A percentile compares a stretch with the other conserved stretches of the same genome.
Evolutionary conservation across 2,329 filamentous ascomycete species (phyloP).

Genomic region (Fusarium vanettenii): DNA sequence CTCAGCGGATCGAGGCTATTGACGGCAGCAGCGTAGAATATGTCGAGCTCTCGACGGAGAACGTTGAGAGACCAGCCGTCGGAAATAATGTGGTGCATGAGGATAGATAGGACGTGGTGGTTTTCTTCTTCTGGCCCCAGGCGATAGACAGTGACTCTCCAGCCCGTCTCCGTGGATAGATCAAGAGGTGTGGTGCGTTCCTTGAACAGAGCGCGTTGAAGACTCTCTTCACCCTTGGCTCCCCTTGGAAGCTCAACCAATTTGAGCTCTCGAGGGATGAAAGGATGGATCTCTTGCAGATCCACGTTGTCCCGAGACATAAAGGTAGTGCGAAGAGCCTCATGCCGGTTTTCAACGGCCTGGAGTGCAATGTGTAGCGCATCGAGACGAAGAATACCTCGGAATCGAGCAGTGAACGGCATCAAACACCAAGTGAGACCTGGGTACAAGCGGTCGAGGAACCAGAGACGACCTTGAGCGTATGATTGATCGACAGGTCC

Average conservation of each 20-base stretch:
- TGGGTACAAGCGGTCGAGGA: constrained; percentile 31
- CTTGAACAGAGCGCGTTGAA: background rate
- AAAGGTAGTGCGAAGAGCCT: constrained; percentile 33
- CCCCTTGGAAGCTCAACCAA: constrained; percentile 2
- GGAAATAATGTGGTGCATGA: constrained; percentile 40
- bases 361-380: constrained; percentile 11
- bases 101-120: constrained; percentile 21
- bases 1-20: constrained; percentile 22
- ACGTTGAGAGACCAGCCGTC: constrained; percentile 40
- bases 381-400: constrained; percentile 13
- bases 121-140: background rate
- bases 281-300: constrained; percentile 12
- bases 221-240: background rate
- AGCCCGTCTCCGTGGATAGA: constrained; percentile 16
- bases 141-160: constrained; percentile 23
- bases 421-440: constrained; percentile 26
- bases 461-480: constrained; percentile 34
- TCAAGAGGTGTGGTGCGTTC: constrained; percentile 22
- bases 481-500: constrained; percentile 29
- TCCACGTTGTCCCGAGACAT: background rate
- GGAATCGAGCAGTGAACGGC: constrained; percentile 15
- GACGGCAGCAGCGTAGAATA: constrained; percentile 26
- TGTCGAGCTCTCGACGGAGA: constrained; percentile 12
- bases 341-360: constrained; percentile 32
- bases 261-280: background rate